Conservation (phyloP, 441 rosid species). For the Breynia disticha region DNA sequence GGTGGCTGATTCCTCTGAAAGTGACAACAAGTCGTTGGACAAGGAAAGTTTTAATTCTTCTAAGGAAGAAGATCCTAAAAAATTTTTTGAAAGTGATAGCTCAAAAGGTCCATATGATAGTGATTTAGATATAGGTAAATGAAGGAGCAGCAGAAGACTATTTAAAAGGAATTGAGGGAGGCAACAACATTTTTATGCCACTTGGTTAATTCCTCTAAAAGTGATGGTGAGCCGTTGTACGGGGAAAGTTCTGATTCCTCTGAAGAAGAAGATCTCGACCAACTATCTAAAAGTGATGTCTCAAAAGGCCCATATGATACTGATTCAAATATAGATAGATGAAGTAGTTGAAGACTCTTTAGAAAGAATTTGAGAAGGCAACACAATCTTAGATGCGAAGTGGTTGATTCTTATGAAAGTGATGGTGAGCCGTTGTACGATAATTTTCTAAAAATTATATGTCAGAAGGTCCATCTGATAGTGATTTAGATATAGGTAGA, state of each 20-base stretch:
- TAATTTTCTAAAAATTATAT: too few relatives aligned
- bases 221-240: slow-evolving; percentile 32
- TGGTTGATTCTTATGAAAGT: slow-evolving; percentile 62
- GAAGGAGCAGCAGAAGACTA: slow-evolving; percentile 77
- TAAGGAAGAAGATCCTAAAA: slow-evolving; percentile 22
- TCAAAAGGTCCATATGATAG: slow-evolving; percentile 34
- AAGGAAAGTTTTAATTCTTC: slow-evolving; percentile 41
- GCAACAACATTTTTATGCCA: slow-evolving; percentile 43
- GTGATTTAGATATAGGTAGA: too few relatives aligned
- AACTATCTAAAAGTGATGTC: slow-evolving; percentile 37
- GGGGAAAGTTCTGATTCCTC: slow-evolving; percentile 41
- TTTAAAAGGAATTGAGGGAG: slow-evolving; percentile 76
- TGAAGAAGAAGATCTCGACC: slow-evolving; percentile 24
- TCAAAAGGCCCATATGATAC: slow-evolving; percentile 34
- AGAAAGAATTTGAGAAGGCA: slow-evolving; percentile 75
- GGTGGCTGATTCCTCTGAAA: slow-evolving; percentile 66
- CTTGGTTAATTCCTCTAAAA: too few relatives aligned
- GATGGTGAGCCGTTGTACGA: slow-evolving; percentile 28
- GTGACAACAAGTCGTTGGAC: slow-evolving; percentile 32
- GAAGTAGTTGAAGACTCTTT: slow-evolving; percentile 76
- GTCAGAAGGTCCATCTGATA: too few relatives aligned
- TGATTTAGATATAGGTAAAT: slow-evolving; percentile 61
- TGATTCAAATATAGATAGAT: slow-evolving; percentile 60
- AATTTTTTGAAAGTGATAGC: slow-evolving; percentile 37
- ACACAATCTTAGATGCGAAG: slow-evolving; percentile 41